These are phyloP conservation scores for Wickerhamomyces bisporus DNA, from an alignment of 805 yeast species.

Conservation along the genomic window DNA sequence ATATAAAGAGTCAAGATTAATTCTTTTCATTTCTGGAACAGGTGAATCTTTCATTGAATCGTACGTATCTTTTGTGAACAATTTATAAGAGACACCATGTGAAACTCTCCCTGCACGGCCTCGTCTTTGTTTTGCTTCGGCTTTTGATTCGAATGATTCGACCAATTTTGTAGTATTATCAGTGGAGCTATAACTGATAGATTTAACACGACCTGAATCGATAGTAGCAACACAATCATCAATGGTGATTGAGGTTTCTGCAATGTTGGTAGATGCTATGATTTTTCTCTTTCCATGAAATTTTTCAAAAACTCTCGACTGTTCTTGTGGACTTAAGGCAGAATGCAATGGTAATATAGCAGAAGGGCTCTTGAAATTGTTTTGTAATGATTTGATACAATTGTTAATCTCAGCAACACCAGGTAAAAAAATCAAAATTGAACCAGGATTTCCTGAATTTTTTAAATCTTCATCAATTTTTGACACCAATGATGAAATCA, in stretches of 20 bases:
- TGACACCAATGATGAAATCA: slow-evolving; percentile 53
- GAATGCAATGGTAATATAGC: slow-evolving; percentile 79
- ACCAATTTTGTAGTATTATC: slow-evolving; percentile 64
- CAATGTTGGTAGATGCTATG: slow-evolving; percentile 88
- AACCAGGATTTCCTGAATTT: slow-evolving; percentile 46
- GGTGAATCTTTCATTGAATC: slow-evolving; percentile 65
- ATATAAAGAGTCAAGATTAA: slow-evolving; percentile 78
- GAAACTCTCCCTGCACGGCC: slow-evolving; percentile 98
- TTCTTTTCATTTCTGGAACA: slow-evolving; percentile 82
- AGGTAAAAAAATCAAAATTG: slow-evolving; percentile 80
- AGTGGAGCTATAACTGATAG: slow-evolving; percentile 62
- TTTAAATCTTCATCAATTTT: slow-evolving; percentile 47
- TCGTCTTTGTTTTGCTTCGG: slow-evolving; percentile 85
- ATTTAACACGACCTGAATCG: slow-evolving; percentile 83
- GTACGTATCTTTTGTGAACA: slow-evolving; percentile 63
- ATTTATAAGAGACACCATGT: slow-evolving; percentile 73
- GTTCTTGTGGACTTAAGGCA: slow-evolving; percentile 78
- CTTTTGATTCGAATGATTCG: slow-evolving; percentile 85
- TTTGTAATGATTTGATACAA: slow-evolving; percentile 41
- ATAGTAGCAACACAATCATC: slow-evolving; percentile 92
- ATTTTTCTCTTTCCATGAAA: slow-evolving; percentile 66
- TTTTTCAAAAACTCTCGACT: slow-evolving; percentile 61
- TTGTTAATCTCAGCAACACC: slow-evolving; percentile 85
- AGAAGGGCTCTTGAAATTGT: slow-evolving; percentile 21
- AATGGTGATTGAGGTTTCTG: slow-evolving; percentile 95